Base-by-base conservation (phyloP, 495 filamentous ascomycete species). In the Aspergillus heteromorphus region DNA sequence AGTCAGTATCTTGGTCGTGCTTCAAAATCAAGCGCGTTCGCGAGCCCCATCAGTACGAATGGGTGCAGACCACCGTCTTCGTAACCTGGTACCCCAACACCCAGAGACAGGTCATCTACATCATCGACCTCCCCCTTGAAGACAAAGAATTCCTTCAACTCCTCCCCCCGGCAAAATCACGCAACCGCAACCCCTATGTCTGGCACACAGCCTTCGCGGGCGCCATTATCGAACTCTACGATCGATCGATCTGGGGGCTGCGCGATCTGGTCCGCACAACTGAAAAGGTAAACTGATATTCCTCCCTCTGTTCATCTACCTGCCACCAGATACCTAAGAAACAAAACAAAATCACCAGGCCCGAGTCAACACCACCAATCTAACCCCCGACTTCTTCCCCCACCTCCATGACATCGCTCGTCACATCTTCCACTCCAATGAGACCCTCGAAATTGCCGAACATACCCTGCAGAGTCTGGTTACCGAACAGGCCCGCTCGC, bases 391-490 rank as follows among this genome's bases (percentile, higher is more conserved):
- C 17, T 55, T 31, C 49, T 43, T 57, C 30, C 56, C 54, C 3
- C 42, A 48, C 23, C 52, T 58, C 8, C 59, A 81, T 62, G 75
- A 80, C 38, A 67, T 74, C 49, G 67, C 70, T n/a, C 70, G 77
- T 11, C 77, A 79, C 51, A 68, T 67, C 6, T 72, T 75, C 21
- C 74, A 81, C 53, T 65, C 70, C 18, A 68, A 66, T 3, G 76
- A 79, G 47, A 74, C 70, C 1, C 66, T 79, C 10, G 66, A 73
- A 16, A 64, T 78, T 5, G 70, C 72, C 1, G 50, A 61, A 4
- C 55, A 70, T 43, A 73, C 66, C 2, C 49, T 77, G 30, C 41
- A 66, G 11, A 63, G 56, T 47, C 70, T 78, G 5, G 45, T 70
- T 18, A 42, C 45, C 7, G 66, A 74, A 9, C 67, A 75, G 38